Conservation (phyloP, 1,284 basidiomycete species). For the Rhodotorula glutinis region DNA sequence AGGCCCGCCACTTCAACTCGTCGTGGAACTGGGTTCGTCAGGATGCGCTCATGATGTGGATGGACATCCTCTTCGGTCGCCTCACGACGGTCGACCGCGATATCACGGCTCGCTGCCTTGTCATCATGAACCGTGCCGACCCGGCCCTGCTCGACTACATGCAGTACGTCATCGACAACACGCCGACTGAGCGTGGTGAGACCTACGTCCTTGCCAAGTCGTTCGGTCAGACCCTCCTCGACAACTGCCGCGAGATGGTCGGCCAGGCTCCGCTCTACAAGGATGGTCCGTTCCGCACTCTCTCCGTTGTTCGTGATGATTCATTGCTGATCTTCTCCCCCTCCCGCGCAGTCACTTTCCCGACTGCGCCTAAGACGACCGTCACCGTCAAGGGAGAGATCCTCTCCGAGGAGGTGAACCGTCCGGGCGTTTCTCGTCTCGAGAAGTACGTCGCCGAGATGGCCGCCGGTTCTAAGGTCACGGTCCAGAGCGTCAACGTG, state of each 20-base stretch:
- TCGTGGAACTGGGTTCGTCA: slow-evolving; percentile 97
- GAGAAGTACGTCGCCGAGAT: slow-evolving; percentile 88
- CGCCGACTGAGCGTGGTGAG: slow-evolving; percentile 70
- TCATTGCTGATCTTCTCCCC: slow-evolving; percentile 11
- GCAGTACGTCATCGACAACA: slow-evolving; percentile 88
- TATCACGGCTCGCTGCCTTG: slow-evolving; percentile 95
- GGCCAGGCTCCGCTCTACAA: slow-evolving; percentile 83
- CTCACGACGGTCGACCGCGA: slow-evolving; percentile 79
- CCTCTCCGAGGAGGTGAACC: slow-evolving; percentile 87
- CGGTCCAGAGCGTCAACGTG: slow-evolving; percentile 65
- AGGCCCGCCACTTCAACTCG: slow-evolving; percentile 96
- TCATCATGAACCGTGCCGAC: slow-evolving; percentile 95
- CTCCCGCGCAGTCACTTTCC: slow-evolving; percentile 75
- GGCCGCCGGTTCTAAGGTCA: slow-evolving; percentile 83
- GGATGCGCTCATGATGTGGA: slow-evolving; percentile 90
- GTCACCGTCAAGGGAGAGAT: slow-evolving; percentile 92
- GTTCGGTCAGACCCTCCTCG: slow-evolving; percentile 92
- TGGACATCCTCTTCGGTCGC: slow-evolving; percentile 93
- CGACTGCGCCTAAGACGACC: slow-evolving; percentile 92
- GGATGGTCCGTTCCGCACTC: slow-evolving; percentile 54
- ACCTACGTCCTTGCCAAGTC: slow-evolving; percentile 92
- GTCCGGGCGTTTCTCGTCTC: slow-evolving; percentile 91
- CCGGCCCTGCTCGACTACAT: slow-evolving; percentile 78
- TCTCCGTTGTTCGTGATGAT: background rate
- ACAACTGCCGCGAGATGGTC: slow-evolving; percentile 84